These are phyloP conservation scores for Mucor velutinosus DNA, from an alignment of 371 early-diverging fungal genomes.

Conservation along the genomic window DNA sequence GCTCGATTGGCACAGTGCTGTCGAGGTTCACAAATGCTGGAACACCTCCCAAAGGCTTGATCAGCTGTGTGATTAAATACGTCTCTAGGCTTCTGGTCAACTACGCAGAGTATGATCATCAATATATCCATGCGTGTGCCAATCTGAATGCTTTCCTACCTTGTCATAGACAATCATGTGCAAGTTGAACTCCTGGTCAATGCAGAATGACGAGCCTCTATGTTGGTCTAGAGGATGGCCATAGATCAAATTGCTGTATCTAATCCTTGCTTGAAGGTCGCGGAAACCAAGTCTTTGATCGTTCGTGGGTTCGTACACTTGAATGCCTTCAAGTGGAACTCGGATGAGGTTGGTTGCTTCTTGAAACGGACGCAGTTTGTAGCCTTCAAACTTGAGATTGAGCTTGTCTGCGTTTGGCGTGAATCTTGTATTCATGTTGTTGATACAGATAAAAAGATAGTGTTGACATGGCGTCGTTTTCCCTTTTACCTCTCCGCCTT, in stretches of 20 bases:
- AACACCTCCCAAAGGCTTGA: conserved; percentile 25
- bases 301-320: conserved; percentile 8
- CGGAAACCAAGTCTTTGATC: conserved; percentile 50
- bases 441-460: neutral
- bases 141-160: conserved; percentile 27
- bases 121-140: neutral
- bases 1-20: conserved; percentile 24
- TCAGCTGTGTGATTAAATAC: conserved; percentile 22
- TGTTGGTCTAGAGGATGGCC: conserved; percentile 36
- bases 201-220: conserved; percentile 40
- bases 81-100: conserved; percentile 3
- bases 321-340: conserved; percentile 21
- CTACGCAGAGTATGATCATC: neutral
- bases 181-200: conserved; percentile 46
- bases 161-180: conserved; percentile 42
- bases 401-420: conserved; percentile 16
- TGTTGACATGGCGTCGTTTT: neutral
- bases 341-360: conserved; percentile 39
- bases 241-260: conserved; percentile 64
- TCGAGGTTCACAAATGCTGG: conserved; percentile 39
- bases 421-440: conserved; percentile 7
- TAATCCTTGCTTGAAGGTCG: conserved; percentile 69
- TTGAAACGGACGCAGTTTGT: conserved; percentile 59
- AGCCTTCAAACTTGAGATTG: conserved; percentile 73
- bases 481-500: neutral